Evolutionary conservation across 805 yeast genomes (phyloP).

Genomic region (Komagataella populi): DNA sequence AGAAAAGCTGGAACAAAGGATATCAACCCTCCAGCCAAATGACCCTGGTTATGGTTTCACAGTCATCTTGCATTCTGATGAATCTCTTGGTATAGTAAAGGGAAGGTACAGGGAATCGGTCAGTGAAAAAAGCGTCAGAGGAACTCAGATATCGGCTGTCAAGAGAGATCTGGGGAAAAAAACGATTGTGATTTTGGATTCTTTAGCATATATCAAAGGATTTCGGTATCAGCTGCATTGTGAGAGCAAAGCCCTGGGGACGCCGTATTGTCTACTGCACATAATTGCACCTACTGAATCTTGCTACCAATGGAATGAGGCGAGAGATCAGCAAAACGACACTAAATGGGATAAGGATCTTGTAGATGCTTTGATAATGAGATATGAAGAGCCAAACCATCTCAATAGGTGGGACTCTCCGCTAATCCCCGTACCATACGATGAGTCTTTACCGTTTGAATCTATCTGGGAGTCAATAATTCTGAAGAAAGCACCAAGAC

Average conservation of each 20-base stretch:
- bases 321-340: constrained; percentile 10
- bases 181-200: constrained; percentile 72
- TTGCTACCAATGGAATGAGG: constrained; percentile 50
- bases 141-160: constrained; percentile 78
- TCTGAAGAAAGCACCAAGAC: constrained; percentile 49
- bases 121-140: constrained; percentile 71
- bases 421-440: constrained; percentile 52
- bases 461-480: constrained; percentile 55
- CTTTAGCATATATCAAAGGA: constrained; percentile 85
- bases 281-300: constrained; percentile 53
- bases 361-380: constrained; percentile 51
- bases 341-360: constrained; percentile 48
- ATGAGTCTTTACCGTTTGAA: constrained; percentile 42
- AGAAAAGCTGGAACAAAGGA: constrained; percentile 29
- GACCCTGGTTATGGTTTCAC: constrained; percentile 41
- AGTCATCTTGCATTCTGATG: constrained; percentile 67
- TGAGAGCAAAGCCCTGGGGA: constrained; percentile 75
- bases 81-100: constrained; percentile 58
- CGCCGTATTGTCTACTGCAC: constrained; percentile 76
- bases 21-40: constrained; percentile 22
- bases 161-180: constrained; percentile 61
- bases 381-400: constrained; percentile 90
- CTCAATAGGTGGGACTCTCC: constrained; percentile 92
- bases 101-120: constrained; percentile 56
- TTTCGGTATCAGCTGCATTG: constrained; percentile 89